Evolutionary conservation across 192 early-diverging fungal genomes (phyloP), one percentile per base, ranked within the genome.

Genomic region (Dissophora ornata): DNA sequence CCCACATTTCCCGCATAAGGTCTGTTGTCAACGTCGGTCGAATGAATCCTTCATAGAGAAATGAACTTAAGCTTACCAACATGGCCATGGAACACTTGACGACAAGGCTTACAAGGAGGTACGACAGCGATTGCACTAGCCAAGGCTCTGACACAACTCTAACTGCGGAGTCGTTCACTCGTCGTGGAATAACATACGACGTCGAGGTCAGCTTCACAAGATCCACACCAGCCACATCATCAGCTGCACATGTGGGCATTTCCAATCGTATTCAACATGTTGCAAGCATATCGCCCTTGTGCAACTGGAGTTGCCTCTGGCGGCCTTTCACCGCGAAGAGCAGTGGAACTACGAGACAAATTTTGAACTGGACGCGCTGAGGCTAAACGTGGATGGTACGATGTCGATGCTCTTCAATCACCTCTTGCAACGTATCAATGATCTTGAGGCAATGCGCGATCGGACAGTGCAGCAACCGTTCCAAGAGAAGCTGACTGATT

Each of bases 271-370:
- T 4, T 11, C 8, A 5, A 15, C 5, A 4, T 47, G 45, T 16
- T 47, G 45, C n/a, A 47, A 47, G 45, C 45, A 47, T 47, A 47
- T 47, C 5, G 45, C 45, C 8, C n/a, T 47, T 5, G 45, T 16
- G n/a, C 5, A 4, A 5, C 5, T 47, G 8, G 45, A 47, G n/a
- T 16, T 47, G 18, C 45, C 45, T 16, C 21, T 11, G 5, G 18
- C 45, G 4, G 45, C 5, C 8, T 47, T 19, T 16, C n/a, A 4
- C 45, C 45, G 18, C 18, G 21, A 5, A 10, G 44, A n/a, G 4
- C 44, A 45, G 10, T 45, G 44, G 44, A 16, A 45, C 7, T 13
- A 9, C 36, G 7, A 38, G 13, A 13, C n/a, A n/a, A n/a, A n/a
- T n/a, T n/a, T n/a, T n/a, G n/a, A n/a, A n/a, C n/a, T n/a, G n/a